These are phyloP conservation scores for Aspergillus sp. DNA, from an alignment of 2,329 filamentous ascomycete genomes.

Conservation along the genomic window DNA sequence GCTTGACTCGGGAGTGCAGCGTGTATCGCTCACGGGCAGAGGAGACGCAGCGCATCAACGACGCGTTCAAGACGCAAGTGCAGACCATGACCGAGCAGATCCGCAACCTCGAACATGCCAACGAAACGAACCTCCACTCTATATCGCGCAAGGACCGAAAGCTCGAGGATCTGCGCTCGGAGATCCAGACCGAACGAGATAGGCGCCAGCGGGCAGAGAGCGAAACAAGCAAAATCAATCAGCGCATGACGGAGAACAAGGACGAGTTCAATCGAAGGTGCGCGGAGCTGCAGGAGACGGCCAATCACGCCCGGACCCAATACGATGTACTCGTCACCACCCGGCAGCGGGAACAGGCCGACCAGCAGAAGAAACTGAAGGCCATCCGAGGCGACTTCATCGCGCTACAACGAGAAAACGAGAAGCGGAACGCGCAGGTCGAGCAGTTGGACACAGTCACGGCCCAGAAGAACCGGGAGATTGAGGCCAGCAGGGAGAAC, in stretches of 20 bases:
- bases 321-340: slow-evolving; percentile 36
- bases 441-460: slow-evolving; percentile 36
- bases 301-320: slow-evolving; percentile 31
- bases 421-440: slow-evolving; percentile 27
- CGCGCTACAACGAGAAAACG: slow-evolving; percentile 25
- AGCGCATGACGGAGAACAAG: slow-evolving; percentile 31
- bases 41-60: slow-evolving; percentile 39
- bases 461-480: slow-evolving; percentile 38
- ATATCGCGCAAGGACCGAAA: slow-evolving; percentile 40
- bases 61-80: slow-evolving; percentile 36
- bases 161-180: slow-evolving; percentile 36
- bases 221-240: slow-evolving; percentile 26
- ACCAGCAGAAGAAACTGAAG: slow-evolving; percentile 31
- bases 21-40: slow-evolving; percentile 37
- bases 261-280: slow-evolving; percentile 32
- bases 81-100: slow-evolving; percentile 38
- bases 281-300: slow-evolving; percentile 30
- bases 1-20: slow-evolving; percentile 38
- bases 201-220: slow-evolving; percentile 33
- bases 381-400: slow-evolving; percentile 26
- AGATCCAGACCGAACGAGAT: slow-evolving; percentile 34
- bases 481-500: slow-evolving; percentile 30
- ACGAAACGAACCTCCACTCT: slow-evolving; percentile 39
- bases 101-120: slow-evolving; percentile 37
- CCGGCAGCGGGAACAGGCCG: slow-evolving; percentile 32